Base-by-base conservation (phyloP, 192 early-diverging fungal species). In the Chytriomyces confervae region DNA sequence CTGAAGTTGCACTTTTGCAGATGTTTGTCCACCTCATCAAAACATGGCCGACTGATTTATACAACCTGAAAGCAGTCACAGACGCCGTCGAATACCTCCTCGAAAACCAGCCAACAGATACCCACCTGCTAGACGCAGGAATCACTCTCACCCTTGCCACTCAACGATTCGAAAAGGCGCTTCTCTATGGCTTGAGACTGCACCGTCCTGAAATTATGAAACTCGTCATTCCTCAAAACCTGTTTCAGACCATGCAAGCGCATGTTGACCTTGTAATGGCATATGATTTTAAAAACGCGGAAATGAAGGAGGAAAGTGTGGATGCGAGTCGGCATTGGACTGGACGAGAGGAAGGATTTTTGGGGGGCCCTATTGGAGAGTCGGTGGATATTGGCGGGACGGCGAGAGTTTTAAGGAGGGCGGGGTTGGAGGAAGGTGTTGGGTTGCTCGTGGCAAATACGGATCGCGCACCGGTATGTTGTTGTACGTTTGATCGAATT, bases 391-490 rank as follows among this genome's bases (percentile, higher is more conserved):
- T 85, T 50, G 77, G 67, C 6, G 75, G 66, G 24, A 46, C 63
- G 45, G 69, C 82, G 13, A 69, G 81, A 23, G 75, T 79, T 2
- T 48, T 78, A 3, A 63, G 79, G 18, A 49, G 72, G 44, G 63
- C 72, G 46, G 76, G 76, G 5, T 61, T 57, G 18, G 43, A 48
- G n/a, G 23, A 53, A 6, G 96, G 93, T 43, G 93, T 96, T 10
- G 90, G 90, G 82, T 72, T 98, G 24, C 85, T 98, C 76, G 93
- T 96, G 2, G 85, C 92, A 47, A 91, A 94, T 78, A 93, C 94
- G 0, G 94, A 98, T 47, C 89, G 92, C 13, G 91, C 97, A 53
- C 92, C 91, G 29, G 93, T 94, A 84, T 60, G 83, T 71, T 18
- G n/a, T n/a, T n/a, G n/a, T n/a, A n/a, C n/a, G n/a, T n/a, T n/a